These are phyloP conservation scores for Mycosphaerelloides madeirae DNA, from an alignment of 2,329 filamentous ascomycete species.

Conservation along the genomic window DNA sequence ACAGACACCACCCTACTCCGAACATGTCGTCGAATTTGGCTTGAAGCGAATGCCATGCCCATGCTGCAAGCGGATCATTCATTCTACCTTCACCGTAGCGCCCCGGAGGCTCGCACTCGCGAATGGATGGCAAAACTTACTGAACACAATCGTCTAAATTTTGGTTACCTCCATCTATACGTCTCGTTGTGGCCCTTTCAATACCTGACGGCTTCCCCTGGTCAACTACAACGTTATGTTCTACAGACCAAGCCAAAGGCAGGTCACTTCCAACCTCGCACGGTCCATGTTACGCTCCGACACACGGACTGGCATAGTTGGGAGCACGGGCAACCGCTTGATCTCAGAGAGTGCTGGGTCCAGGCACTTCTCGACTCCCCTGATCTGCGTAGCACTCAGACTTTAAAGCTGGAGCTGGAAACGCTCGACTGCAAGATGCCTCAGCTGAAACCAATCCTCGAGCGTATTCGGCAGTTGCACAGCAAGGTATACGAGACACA, in stretches of 20 bases:
- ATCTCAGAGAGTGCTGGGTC: conserved; percentile 1
- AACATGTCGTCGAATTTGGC: conserved; percentile 7
- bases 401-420: conserved; percentile 9
- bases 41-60: conserved; percentile 7
- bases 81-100: conserved; percentile 1
- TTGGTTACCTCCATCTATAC: not conserved
- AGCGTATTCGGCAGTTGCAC: not conserved
- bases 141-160: conserved; percentile 1
- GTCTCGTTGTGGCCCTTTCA: no score
- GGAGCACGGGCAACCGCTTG: conserved; percentile 1
- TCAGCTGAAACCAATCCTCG: conserved; percentile 2
- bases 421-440: conserved; percentile 4
- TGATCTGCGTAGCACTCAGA: not conserved
- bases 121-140: not conserved
- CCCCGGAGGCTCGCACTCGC: not conserved
- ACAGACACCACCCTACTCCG: not conserved
- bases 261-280: conserved; percentile 1
- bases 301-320: conserved; percentile 13
- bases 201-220: not conserved
- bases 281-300: conserved; percentile 6
- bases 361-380: not conserved
- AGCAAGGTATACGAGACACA: not conserved
- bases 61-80: not conserved
- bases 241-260: not conserved
- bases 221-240: no score